A percentile compares a stretch with the other conserved stretches of the same genome.
Conservation (phyloP, 2,329 filamentous ascomycete species). For the Paracamarosporium sp. region DNA sequence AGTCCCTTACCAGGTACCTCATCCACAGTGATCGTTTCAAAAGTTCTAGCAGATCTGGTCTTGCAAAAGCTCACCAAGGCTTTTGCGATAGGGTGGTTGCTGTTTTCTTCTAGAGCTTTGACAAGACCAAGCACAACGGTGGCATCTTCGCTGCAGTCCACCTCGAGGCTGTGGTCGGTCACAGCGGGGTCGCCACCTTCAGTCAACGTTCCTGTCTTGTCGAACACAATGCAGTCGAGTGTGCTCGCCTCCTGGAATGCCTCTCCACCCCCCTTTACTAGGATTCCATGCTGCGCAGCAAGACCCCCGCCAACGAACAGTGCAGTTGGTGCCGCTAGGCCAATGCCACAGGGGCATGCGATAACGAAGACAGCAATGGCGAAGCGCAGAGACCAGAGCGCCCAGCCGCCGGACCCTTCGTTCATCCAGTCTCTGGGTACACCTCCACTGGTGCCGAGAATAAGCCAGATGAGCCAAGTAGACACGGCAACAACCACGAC, state of each 20-base stretch:
- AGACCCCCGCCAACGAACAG: slow-evolving; percentile 82
- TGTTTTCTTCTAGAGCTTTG: slow-evolving; percentile 71
- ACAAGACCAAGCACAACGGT: slow-evolving; percentile 60
- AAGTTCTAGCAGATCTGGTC: slow-evolving; percentile 13
- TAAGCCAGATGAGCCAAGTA: slow-evolving; percentile 77
- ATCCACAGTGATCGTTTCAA: slow-evolving; percentile 54
- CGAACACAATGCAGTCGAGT: slow-evolving; percentile 81
- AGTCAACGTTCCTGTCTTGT: slow-evolving; percentile 87
- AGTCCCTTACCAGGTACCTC: slow-evolving; percentile 77
- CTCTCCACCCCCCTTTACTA: slow-evolving; percentile 84
- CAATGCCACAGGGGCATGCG: slow-evolving; percentile 83
- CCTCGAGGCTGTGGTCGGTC: slow-evolving; percentile 57
- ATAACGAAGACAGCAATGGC: slow-evolving; percentile 88
- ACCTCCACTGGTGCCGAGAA: slow-evolving; percentile 64
- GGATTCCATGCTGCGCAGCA: slow-evolving; percentile 78
- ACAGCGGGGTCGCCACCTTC: slow-evolving; percentile 74
- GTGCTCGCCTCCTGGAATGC: slow-evolving; percentile 85
- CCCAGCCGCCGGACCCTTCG: slow-evolving; percentile 66
- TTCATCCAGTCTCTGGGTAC: slow-evolving; percentile 66
- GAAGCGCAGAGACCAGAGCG: slow-evolving; percentile 79
- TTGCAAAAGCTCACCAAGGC: slow-evolving; percentile 71
- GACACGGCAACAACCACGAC: slow-evolving; percentile 72
- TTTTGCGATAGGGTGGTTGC: slow-evolving; percentile 76
- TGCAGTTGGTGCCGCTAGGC: slow-evolving; percentile 83
- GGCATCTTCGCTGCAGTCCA: slow-evolving; percentile 36